Evolutionary conservation across 345 rosid genomes (phyloP), one percentile per base, ranked within the genome.

Genomic region (Eucalyptus cladocalyx): DNA sequence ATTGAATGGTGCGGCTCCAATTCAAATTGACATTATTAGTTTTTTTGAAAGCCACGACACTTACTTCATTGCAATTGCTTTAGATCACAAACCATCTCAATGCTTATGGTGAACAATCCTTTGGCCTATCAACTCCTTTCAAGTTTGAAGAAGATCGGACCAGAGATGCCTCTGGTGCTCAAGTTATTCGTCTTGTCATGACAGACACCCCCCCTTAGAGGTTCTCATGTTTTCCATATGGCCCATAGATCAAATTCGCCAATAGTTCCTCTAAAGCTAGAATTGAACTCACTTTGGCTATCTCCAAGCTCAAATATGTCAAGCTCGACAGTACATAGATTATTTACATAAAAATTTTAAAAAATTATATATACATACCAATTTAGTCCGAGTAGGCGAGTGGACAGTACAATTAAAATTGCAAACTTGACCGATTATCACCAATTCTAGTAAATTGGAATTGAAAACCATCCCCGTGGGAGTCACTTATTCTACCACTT

Each of bases 311-410:
- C 30, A 56, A 56, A 4, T 56, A 56, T 1, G 2, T 24, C 14
- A 56, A 24, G 6, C 62, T 56, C 6, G 1, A 5, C 0, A 56
- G 1, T 24, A 56, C 6, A 24, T 56, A 56, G 30, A 56, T 10
- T 9, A 24, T 56, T 2, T 56, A 11, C 14, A 56, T 56, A 10
- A 54, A 2, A 1, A 0, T 0, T 9, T 23, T 1, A 4, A 4
- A 56, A 23, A 56, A 9, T 24, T 56, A 24, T 23, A 10, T 4
- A 56, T 24, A 26, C 3, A 26, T 10, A 4, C 6, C 3, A 26
- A 23, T 56, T 19, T 8, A 26, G 3, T 24, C 0, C 0, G 0
- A 0, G 30, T 56, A 23, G 6, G 13, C 1, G 1, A 56, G 6
- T 5, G 6, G 7, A 4, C 3, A 2, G 0, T 24, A 56, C 3